Base-by-base conservation (phyloP, 768 basidiomycete species). In the Mycena amicta region DNA sequence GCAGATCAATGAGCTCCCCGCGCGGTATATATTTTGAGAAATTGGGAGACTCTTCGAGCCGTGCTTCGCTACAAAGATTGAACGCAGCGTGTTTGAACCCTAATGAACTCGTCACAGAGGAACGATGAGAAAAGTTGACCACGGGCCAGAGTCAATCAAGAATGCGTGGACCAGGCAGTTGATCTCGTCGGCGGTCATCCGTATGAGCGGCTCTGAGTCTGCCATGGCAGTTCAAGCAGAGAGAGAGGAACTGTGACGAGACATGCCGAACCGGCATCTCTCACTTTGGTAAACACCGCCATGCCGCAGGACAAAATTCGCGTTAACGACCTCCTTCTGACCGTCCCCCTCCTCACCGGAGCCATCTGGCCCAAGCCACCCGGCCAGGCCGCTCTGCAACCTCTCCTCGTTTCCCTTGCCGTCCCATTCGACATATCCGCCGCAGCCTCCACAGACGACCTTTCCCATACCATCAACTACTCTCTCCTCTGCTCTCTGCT, bases 111-210 rank as follows among this genome's bases (percentile, higher is more conserved):
- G 55, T 59, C 65, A 64, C 33, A 33, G 6, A 20, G 43, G 20
- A 52, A 16, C 18, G 49, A 43, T 41, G 51, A 29, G 26, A 31
- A n/a, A 12, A 13, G 26, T 16, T 27, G 30, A 47, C n/a, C 31
- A 52, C 60, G 27, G 6, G 90, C 92, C 92, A 31, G 90, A 92
- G 66, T 94, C 92, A 63, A 87, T 78, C 62, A 94, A 84, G 68
- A 93, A 94, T 2, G 92, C 81, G 71, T 93, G 86, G 46, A 94
- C 87, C 60, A 93, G 83, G 66, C 87, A 90, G 70, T 94, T 94
- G 59, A 94, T 80, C 70, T 93, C 90, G 63, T 93, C 91, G 30
- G 91, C 87, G 40, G 87, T 84, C 61, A 92, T 88, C 29, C 80
- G 79, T 49, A 89, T 80, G 50, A 81, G 80, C 55, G 79, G 72